Base-by-base conservation (phyloP, 139 green algal species). In the Tetradesmus lagerheimii region DNA sequence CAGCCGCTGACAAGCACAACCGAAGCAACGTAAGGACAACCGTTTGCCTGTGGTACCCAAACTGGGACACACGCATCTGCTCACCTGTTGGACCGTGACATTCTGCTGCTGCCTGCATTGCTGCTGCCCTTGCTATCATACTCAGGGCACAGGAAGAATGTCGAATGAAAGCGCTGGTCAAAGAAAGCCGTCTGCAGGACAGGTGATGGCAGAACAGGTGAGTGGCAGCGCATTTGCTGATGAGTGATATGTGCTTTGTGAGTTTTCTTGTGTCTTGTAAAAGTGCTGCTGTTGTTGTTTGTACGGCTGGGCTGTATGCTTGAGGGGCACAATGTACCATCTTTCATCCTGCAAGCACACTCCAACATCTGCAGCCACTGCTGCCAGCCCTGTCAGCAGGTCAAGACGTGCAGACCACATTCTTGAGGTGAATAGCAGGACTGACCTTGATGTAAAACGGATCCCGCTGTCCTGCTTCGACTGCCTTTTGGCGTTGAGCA, bases 391-490 rank as follows among this genome's bases (percentile, higher is more conserved):
- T n/a, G n/a, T n/a, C n/a, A n/a, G n/a, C n/a, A n/a, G n/a, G n/a
- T n/a, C n/a, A n/a, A n/a, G n/a, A n/a, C n/a, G n/a, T n/a, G n/a
- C n/a, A n/a, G n/a, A 8, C 29, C 29, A 76, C 66, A 34, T 23
- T n/a, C 9, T 20, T 76, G 12, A 62, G 12, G 47, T n/a, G n/a
- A 62, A 23, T 37, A 35, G 27, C 15, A 35, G 3, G 4, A 71
- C 76, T 75, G 45, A 93, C 95, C 93, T 97, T 97, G 91, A 98
- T 95, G 80, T 96, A 94, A 37, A 98, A 96, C 12, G 96, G 89
- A 43, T 98, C 96, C 0, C 94, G 82, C 75, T 97, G 96, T 0
- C 95, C 94, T 53, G 92, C 86, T 45, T 95, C 89, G 8, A 90
- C 80, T 9, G 94, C 95, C 53, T 96, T 96, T 53, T 92, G 90